Evolutionary conservation across 1,139 yeast species (phyloP).

Genomic region (Yamadazyma membranifaciens): DNA sequence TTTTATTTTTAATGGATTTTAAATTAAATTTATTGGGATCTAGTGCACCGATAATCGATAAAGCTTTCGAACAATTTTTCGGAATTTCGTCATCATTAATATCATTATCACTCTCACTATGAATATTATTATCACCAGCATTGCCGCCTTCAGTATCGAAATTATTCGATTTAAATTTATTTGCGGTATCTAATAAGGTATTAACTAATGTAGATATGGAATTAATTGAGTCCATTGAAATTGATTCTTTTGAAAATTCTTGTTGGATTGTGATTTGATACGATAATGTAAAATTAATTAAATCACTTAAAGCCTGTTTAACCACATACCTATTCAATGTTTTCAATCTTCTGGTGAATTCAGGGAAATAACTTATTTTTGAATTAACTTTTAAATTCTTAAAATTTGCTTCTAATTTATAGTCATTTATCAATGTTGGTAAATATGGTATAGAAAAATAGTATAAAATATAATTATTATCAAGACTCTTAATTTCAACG

Average conservation of each 20-base stretch:
- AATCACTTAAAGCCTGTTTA: conserved; percentile 71
- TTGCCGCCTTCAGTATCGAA: neutral
- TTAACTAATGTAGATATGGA: conserved; percentile 47
- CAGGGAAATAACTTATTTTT: conserved; percentile 38
- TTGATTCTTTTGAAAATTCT: conserved; percentile 22
- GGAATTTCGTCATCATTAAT: conserved; percentile 42
- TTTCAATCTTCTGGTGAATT: conserved; percentile 54
- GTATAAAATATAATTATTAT: conserved; percentile 43
- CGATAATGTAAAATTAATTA: conserved; percentile 48
- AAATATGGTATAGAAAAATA: conserved; percentile 51
- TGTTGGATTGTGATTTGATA: conserved; percentile 49
- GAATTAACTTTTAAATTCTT: conserved; percentile 21
- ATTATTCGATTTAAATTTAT: conserved; percentile 44
- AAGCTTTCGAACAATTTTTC: conserved; percentile 60
- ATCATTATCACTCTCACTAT: conserved; percentile 15
- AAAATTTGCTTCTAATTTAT: conserved; percentile 23
- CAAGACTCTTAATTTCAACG: conserved; percentile 30
- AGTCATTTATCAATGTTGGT: conserved; percentile 33
- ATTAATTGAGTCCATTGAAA: conserved; percentile 25
- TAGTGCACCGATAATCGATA: conserved; percentile 76
- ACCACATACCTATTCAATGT: conserved; percentile 78
- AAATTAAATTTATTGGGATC: conserved; percentile 64
- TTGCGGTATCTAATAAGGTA: conserved; percentile 58
- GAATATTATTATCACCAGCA: neutral
- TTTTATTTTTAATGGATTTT: conserved; percentile 40